Evolutionary conservation across 331 rosid species (phyloP).

Genomic region (Telfairia occidentalis): DNA sequence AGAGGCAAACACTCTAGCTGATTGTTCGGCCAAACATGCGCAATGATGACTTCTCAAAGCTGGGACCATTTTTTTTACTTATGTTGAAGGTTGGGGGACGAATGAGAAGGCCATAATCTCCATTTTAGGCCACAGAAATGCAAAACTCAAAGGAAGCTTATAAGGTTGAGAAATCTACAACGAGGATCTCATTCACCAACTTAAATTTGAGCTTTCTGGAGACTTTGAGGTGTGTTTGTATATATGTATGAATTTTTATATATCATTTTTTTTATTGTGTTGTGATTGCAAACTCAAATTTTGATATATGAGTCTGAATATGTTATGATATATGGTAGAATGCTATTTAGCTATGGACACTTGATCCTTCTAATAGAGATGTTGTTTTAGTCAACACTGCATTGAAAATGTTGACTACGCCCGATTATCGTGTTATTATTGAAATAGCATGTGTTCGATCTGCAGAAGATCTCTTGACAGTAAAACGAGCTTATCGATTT

Average conservation of each 20-base stretch:
- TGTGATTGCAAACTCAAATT: not conserved
- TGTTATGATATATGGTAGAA: slow-evolving; percentile 20
- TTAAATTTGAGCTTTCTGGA: slow-evolving; percentile 46
- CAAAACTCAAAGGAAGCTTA: slow-evolving; percentile 33
- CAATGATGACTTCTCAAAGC: no score
- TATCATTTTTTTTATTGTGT: not conserved
- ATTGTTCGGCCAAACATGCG: no score
- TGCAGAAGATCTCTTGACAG: slow-evolving; percentile 33
- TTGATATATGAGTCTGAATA: not conserved
- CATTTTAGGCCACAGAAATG: slow-evolving; percentile 36
- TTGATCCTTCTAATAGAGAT: slow-evolving; percentile 45
- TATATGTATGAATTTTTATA: not conserved
- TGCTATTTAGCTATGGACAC: slow-evolving; percentile 33
- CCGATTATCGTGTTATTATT: slow-evolving; percentile 26
- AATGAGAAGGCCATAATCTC: slow-evolving; percentile 31
- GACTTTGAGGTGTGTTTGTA: slow-evolving; percentile 26
- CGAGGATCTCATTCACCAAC: slow-evolving; percentile 36
- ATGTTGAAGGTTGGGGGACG: slow-evolving; percentile 38
- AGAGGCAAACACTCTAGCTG: no score
- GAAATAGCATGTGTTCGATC: slow-evolving; percentile 36
- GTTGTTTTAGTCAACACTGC: slow-evolving; percentile 24
- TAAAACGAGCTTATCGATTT: slow-evolving; percentile 27
- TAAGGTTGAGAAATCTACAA: slow-evolving; percentile 31
- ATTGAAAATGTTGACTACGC: slow-evolving; percentile 16
- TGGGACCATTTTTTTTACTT: no score